phyloP scores from a whole-genome alignment of 805 yeast species.

The Cyberlindnera mississippiensis region DNA sequence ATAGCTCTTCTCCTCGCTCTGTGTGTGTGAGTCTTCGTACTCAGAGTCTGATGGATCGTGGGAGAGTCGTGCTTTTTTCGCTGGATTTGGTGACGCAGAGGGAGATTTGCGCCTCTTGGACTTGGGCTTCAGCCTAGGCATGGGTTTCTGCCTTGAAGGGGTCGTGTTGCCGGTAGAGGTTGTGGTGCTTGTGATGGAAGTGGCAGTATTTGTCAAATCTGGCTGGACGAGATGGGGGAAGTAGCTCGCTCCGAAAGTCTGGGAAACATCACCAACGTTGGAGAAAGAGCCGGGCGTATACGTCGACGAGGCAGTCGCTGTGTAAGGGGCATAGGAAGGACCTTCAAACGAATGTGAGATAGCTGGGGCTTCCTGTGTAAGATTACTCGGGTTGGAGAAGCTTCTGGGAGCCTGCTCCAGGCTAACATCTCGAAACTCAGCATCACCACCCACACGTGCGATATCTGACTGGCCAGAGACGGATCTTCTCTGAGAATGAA shows the following conservation, averaged over 20 bases:
- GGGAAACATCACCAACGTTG: background rate
- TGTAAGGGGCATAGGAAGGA: too few relatives aligned
- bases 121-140: background rate
- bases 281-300: background rate
- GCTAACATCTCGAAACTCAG: too few relatives aligned
- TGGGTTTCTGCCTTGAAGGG: too few relatives aligned
- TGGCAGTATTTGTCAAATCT: background rate
- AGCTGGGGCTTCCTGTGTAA: background rate
- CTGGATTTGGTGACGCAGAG: background rate
- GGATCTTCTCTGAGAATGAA: too few relatives aligned
- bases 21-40: background rate
- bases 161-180: too few relatives aligned
- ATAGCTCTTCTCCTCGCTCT: too few relatives aligned
- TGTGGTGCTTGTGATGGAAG: background rate
- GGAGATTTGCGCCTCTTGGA: background rate
- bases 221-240: slow-evolving; percentile 1
- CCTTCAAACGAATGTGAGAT: background rate
- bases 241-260: background rate
- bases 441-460: background rate
- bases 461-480: background rate
- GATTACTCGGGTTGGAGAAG: background rate
- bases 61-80: background rate
- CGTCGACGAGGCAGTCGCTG: background rate
- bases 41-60: background rate
- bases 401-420: too few relatives aligned